Evolutionary conservation across 768 basidiomycete species (phyloP).

Genomic region (Hericium coralloides): DNA sequence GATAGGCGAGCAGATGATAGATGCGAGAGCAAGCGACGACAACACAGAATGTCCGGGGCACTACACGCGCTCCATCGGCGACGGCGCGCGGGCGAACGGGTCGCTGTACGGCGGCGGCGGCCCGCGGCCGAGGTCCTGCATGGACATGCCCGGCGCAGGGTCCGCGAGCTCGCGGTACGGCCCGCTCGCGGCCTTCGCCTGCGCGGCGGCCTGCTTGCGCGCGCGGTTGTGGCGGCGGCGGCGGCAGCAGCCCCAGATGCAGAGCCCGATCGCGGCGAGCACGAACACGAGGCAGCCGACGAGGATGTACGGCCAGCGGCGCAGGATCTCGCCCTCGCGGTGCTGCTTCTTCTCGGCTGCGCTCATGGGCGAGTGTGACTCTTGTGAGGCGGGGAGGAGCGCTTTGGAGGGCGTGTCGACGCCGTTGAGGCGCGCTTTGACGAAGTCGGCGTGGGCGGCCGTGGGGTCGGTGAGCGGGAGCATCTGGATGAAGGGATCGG

Average conservation of each 20-base stretch:
- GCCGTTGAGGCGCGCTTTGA: constrained; percentile 50
- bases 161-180: constrained; percentile 23
- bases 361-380: constrained; percentile 50
- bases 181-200: background rate
- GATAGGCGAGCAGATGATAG: no score
- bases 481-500: constrained; percentile 63
- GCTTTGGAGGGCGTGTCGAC: constrained; percentile 46
- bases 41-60: no score
- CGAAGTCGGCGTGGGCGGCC: constrained; percentile 56
- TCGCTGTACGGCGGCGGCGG: background rate
- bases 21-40: no score
- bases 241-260: constrained; percentile 57
- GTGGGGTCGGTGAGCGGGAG: constrained; percentile 45
- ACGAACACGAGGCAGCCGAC: constrained; percentile 47
- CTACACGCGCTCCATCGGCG: background rate
- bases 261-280: constrained; percentile 34
- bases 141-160: constrained; percentile 13
- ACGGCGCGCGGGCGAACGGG: background rate
- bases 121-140: background rate
- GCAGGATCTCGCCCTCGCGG: constrained; percentile 54
- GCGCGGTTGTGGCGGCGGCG: constrained; percentile 14
- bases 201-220: constrained; percentile 10
- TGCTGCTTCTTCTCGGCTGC: constrained; percentile 56
- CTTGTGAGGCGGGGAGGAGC: constrained; percentile 51
- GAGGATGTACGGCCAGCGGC: constrained; percentile 69